phyloP scores from a whole-genome alignment of 1,139 yeast species.

The Geotrichum macrosporum region DNA sequence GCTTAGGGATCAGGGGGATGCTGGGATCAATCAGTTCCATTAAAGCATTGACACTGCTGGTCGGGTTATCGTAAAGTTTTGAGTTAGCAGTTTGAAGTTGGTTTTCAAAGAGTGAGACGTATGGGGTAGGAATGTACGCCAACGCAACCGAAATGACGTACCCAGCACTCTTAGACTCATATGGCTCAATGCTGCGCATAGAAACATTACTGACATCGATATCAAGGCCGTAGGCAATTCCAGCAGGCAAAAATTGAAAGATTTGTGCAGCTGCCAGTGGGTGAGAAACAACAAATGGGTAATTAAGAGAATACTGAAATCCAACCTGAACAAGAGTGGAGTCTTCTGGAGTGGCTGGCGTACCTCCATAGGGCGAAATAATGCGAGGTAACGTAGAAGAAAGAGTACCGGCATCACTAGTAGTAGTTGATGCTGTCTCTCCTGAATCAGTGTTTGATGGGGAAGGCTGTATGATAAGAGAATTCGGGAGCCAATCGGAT shows the following conservation, averaged over 20 bases:
- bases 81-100: conserved; percentile 36
- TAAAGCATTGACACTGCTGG: conserved; percentile 35
- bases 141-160: conserved; percentile 41
- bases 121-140: conserved; percentile 37
- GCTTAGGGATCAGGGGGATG: conserved; percentile 37
- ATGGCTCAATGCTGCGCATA: conserved; percentile 39
- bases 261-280: conserved; percentile 45
- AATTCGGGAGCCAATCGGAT: conserved; percentile 21
- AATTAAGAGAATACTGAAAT: conserved; percentile 41
- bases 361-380: conserved; percentile 39
- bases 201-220: conserved; percentile 30
- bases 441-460: conserved; percentile 8
- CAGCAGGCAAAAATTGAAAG: conserved; percentile 41
- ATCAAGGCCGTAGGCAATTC: conserved; percentile 39
- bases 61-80: conserved; percentile 36
- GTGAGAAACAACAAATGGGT: conserved; percentile 41
- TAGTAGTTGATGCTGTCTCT: conserved; percentile 22
- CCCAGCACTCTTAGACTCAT: conserved; percentile 32
- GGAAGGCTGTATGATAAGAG: conserved; percentile 18
- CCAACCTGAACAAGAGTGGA: conserved; percentile 40
- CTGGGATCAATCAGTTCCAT: conserved; percentile 41
- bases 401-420: conserved; percentile 26
- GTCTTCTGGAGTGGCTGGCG: conserved; percentile 33
- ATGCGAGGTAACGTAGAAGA: conserved; percentile 38
- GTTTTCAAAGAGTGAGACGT: conserved; percentile 31